phyloP scores from a whole-genome alignment of 1,284 basidiomycete species.

The Moesziomyces sp. region DNA sequence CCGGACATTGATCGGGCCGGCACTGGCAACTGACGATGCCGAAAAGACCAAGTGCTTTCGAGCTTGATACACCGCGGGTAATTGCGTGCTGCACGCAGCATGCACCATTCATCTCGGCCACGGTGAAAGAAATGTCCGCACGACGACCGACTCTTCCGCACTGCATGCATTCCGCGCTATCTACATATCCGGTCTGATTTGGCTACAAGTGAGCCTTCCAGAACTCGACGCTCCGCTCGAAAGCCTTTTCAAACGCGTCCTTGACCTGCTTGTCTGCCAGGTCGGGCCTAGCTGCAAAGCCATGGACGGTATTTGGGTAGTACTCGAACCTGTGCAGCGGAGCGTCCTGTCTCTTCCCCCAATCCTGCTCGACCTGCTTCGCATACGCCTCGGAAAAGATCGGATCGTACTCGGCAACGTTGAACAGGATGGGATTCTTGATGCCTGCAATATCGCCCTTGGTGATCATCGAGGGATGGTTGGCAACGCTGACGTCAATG shows the following conservation, averaged over 20 bases:
- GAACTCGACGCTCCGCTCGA: constrained; percentile 14
- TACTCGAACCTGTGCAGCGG: constrained; percentile 73
- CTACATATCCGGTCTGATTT: too few species aligned
- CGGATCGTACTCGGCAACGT: constrained; percentile 74
- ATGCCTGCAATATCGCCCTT: constrained; percentile 67
- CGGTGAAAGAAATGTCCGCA: too few species aligned
- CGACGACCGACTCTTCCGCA: too few species aligned
- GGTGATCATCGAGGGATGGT: constrained; percentile 72
- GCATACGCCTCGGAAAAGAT: constrained; percentile 70
- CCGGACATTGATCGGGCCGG: too few species aligned
- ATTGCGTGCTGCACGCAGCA: too few species aligned
- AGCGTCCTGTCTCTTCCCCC: constrained; percentile 69
- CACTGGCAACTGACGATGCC: too few species aligned
- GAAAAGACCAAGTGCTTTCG: too few species aligned
- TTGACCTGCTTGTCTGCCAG: constrained; percentile 71
- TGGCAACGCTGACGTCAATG: constrained; percentile 72
- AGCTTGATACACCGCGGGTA: too few species aligned
- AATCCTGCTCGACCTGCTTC: constrained; percentile 70
- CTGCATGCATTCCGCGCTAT: too few species aligned
- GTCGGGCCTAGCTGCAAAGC: constrained; percentile 73
- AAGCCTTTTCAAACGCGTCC: constrained; percentile 71
- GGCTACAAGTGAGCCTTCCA: constrained; percentile 42
- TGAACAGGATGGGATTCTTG: constrained; percentile 73
- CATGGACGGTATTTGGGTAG: constrained; percentile 74
- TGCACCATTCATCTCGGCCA: too few species aligned